Percentiles rank a stretch among this genome's conserved stretches.
Conservation (phyloP, 2,329 filamentous ascomycete species). For the Nemania diffusa region DNA sequence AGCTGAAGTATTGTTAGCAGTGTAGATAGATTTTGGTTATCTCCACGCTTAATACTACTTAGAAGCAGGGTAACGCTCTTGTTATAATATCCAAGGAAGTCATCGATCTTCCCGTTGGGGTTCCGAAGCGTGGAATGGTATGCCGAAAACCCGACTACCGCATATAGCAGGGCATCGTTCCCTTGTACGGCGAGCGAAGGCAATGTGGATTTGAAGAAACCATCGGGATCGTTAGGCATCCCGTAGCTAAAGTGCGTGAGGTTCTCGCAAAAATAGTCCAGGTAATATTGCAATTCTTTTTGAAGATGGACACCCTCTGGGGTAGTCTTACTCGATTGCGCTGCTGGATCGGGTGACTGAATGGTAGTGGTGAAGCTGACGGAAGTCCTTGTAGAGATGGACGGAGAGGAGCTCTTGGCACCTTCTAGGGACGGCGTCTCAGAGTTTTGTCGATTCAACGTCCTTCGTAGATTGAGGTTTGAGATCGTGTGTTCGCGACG, state of each 20-base stretch:
- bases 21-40: constrained; percentile 77
- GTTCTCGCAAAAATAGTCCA: constrained; percentile 81
- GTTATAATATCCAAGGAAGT: constrained; percentile 91
- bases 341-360: constrained; percentile 47
- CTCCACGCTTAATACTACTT: constrained; percentile 74
- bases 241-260: constrained; percentile 87
- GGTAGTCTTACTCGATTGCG: constrained; percentile 44
- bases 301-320: constrained; percentile 69
- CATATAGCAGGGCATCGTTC: constrained; percentile 85
- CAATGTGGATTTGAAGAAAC: constrained; percentile 79
- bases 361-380: constrained; percentile 51
- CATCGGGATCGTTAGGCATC: constrained; percentile 73
- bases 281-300: constrained; percentile 78
- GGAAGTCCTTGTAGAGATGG: constrained; percentile 59
- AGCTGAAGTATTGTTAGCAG: constrained; percentile 90
- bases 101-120: constrained; percentile 76
- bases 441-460: constrained; percentile 58
- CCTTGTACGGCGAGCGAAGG: constrained; percentile 73
- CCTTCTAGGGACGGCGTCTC: constrained; percentile 65
- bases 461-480: constrained; percentile 51
- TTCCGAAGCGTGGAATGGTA: constrained; percentile 83
- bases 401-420: constrained; percentile 63
- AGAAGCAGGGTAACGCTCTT: constrained; percentile 83
- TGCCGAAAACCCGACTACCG: constrained; percentile 86
- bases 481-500: constrained; percentile 55